Conservation (phyloP, 805 yeast species). For the Nadsonia fulvescens region DNA sequence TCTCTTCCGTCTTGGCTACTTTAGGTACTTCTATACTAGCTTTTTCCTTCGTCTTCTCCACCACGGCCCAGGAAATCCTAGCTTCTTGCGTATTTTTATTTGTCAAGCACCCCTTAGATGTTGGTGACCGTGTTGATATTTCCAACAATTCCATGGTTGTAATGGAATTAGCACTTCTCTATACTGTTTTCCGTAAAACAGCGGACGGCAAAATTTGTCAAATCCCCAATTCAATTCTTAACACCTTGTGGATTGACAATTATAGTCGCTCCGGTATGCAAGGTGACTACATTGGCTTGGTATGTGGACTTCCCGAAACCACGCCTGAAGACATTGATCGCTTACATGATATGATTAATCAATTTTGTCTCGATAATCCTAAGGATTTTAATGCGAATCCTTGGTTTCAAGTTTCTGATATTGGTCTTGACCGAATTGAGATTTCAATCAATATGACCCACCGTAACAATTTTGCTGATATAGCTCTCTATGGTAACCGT, state of each 20-base stretch:
- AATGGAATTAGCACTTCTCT: conserved; percentile 19
- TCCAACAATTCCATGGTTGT: conserved; percentile 15
- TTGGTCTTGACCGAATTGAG: conserved; percentile 18
- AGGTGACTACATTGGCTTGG: conserved; percentile 12
- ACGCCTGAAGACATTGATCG: conserved; percentile 18
- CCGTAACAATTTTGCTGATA: conserved; percentile 19
- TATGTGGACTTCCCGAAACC: conserved; percentile 21
- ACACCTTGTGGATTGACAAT: conserved; percentile 21
- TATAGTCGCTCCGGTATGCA: conserved; percentile 19
- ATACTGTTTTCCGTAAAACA: conserved; percentile 18
- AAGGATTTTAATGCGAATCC: conserved; percentile 20
- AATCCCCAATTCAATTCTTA: conserved; percentile 21
- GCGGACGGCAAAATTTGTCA: conserved; percentile 18
- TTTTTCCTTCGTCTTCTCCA: conserved; percentile 21
- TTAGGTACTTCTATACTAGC: conserved; percentile 23
- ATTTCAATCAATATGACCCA: conserved; percentile 15
- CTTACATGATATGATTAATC: conserved; percentile 14
- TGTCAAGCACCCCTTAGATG: conserved; percentile 25
- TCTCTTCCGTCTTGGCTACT: conserved; percentile 23
- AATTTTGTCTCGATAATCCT: conserved; percentile 17
- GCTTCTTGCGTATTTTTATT: conserved; percentile 22
- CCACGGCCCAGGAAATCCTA: conserved; percentile 22
- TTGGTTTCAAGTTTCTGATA: conserved; percentile 17
- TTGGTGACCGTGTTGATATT: conserved; percentile 22
- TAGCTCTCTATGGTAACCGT: conserved; percentile 14